These are phyloP conservation scores for Alternaria gaisen DNA, from an alignment of 2,329 filamentous ascomycete species.

Conservation along the genomic window DNA sequence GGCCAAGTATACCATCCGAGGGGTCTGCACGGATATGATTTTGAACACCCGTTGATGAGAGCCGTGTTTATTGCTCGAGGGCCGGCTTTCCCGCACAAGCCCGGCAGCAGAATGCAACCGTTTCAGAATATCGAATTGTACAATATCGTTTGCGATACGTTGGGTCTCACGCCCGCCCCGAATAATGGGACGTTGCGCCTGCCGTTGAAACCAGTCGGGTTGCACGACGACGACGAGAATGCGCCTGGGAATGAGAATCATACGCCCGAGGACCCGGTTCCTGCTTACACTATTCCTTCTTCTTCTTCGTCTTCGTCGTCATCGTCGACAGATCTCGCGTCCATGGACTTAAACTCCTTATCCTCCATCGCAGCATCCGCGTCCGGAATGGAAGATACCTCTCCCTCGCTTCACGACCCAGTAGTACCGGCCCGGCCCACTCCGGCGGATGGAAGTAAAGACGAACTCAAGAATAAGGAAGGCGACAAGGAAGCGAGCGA, in stretches of 20 bases:
- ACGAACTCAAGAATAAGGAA: not conserved
- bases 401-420: slow-evolving; percentile 14
- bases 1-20: slow-evolving; percentile 77
- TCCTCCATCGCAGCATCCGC: slow-evolving; percentile 36
- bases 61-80: slow-evolving; percentile 94
- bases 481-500: not conserved
- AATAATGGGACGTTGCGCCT: slow-evolving; percentile 90
- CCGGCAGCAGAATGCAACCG: slow-evolving; percentile 78
- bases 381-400: slow-evolving; percentile 29
- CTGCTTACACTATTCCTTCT: slow-evolving; percentile 10
- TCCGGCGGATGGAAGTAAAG: slow-evolving; percentile 19
- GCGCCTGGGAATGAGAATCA: slow-evolving; percentile 48
- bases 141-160: slow-evolving; percentile 89
- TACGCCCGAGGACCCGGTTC: slow-evolving; percentile 63
- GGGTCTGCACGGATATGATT: slow-evolving; percentile 93
- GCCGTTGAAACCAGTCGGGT: slow-evolving; percentile 70
- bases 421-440: slow-evolving; percentile 5
- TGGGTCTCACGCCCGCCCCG: slow-evolving; percentile 74
- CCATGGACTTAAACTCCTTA: slow-evolving; percentile 24
- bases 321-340: slow-evolving; percentile 18
- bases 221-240: slow-evolving; percentile 64
- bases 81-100: slow-evolving; percentile 86
- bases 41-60: slow-evolving; percentile 93
- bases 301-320: slow-evolving; percentile 9
- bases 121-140: slow-evolving; percentile 98